Evolutionary conservation across 768 basidiomycete species (phyloP).

Genomic region (Rhodocollybia butyracea): DNA sequence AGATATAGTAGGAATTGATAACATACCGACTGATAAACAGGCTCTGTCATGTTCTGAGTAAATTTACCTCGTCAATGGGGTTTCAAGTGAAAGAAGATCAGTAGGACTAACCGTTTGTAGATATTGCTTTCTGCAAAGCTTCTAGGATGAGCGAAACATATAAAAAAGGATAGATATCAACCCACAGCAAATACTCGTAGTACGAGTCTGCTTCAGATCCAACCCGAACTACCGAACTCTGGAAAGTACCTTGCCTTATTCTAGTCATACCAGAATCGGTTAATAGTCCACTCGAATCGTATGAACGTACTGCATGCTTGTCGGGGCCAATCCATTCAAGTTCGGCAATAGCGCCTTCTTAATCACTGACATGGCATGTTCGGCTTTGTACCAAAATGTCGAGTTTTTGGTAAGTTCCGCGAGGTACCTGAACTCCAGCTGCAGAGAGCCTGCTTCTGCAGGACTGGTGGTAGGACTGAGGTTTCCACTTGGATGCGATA

Average conservation of each 20-base stretch:
- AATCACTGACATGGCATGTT: constrained; percentile 62
- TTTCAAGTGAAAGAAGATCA: constrained; percentile 8
- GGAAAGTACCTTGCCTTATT: constrained; percentile 16
- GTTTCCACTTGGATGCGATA: constrained; percentile 59
- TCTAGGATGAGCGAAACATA: not conserved
- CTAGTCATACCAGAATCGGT: constrained; percentile 11
- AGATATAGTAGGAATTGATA: not conserved
- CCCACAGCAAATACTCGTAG: constrained; percentile 71
- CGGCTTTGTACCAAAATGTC: constrained; percentile 63
- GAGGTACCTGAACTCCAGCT: constrained; percentile 76
- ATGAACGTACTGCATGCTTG: constrained; percentile 56
- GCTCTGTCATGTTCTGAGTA: not conserved
- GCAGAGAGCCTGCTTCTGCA: constrained; percentile 68
- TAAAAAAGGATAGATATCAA: constrained; percentile 1
- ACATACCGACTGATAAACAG: not conserved
- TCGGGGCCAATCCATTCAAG: constrained; percentile 52
- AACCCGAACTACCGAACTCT: constrained; percentile 60
- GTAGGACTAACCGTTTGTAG: constrained; percentile 49
- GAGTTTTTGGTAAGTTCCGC: constrained; percentile 59
- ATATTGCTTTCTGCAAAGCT: constrained; percentile 47
- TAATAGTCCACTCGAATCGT: not conserved
- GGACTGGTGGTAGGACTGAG: constrained; percentile 45
- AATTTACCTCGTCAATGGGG: no score
- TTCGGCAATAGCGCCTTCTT: constrained; percentile 45
- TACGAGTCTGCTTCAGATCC: constrained; percentile 80